A percentile compares a stretch with the other conserved stretches of the same genome.
phyloP scores from a whole-genome alignment of 2,329 filamentous ascomycete genomes.

The Dothistroma pini region DNA sequence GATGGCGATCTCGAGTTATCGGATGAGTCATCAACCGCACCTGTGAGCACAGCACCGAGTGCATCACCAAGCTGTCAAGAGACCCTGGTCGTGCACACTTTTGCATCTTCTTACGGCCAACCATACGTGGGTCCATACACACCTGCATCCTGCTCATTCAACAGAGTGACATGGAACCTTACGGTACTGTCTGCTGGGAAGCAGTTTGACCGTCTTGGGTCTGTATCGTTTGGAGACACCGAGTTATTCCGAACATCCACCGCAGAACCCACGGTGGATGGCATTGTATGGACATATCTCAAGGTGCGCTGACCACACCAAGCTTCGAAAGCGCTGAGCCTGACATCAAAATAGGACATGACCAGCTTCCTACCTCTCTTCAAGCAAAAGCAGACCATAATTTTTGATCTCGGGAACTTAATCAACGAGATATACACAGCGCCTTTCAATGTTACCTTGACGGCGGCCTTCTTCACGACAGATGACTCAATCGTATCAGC shows the following conservation, averaged over 20 bases:
- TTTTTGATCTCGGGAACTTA: slow-evolving; percentile 76
- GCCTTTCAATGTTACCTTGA: slow-evolving; percentile 68
- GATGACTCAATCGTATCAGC: slow-evolving; percentile 46
- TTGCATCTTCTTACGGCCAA: slow-evolving; percentile 67
- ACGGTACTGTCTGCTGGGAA: slow-evolving; percentile 67
- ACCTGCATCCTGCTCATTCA: slow-evolving; percentile 67
- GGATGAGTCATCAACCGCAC: slow-evolving; percentile 32
- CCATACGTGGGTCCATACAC: slow-evolving; percentile 69
- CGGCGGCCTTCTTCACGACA: slow-evolving; percentile 64
- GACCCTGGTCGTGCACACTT: slow-evolving; percentile 66
- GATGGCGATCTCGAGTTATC: slow-evolving; percentile 38
- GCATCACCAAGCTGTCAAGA: slow-evolving; percentile 46
- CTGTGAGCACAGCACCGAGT: slow-evolving; percentile 26
- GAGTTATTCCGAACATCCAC: slow-evolving; percentile 84
- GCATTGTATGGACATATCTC: slow-evolving; percentile 71
- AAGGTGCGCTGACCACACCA: slow-evolving; percentile 44
- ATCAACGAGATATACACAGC: slow-evolving; percentile 69
- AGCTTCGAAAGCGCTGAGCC: not conserved
- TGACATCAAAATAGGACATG: slow-evolving; percentile 53
- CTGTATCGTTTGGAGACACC: slow-evolving; percentile 71
- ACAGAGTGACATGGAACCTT: slow-evolving; percentile 71
- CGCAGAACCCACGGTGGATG: slow-evolving; percentile 67
- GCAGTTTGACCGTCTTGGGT: slow-evolving; percentile 72
- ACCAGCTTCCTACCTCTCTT: slow-evolving; percentile 67
- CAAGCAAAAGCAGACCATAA: slow-evolving; percentile 65